Base-by-base conservation (phyloP, 495 filamentous ascomycete species). In the Penicillium argentinense region DNA sequence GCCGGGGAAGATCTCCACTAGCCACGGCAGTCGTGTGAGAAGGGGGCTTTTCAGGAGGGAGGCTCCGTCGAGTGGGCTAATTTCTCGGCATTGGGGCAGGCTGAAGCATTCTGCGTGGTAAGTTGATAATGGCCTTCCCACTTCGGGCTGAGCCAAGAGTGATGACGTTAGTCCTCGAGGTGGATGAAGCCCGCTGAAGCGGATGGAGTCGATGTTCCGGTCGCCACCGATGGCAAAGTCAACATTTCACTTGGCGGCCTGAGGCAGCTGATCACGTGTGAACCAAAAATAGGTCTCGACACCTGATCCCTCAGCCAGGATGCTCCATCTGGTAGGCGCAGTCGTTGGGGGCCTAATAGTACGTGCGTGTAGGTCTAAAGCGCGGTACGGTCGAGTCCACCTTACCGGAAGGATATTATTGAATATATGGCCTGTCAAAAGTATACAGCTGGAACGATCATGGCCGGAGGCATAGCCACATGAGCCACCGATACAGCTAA, bases 1-100 rank as follows among this genome's bases (percentile, higher is more conserved):
- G 36, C 29, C 19, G 52, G 38, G 46, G 28, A 44, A 25, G 6
- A 39, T 42, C 36, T 46, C 51, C 46, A 45, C 51, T 43, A 45
- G 38, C 48, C 9, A 30, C 25, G 26, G 24, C 17, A n/a, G 14
- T 16, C 7, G 9, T 24, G 12, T 43, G 32, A 45, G 21, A 45
- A 34, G 34, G 25, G 33, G 28, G 33, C 16, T 19, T 36, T 36
- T 22, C 17, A 18, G 17, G 11, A 36, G 16, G 2, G 33, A 19
- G 33, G 11, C 11, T 21, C 12, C 9, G 33, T 16, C 12, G 12
- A n/a, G n/a, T n/a, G n/a, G n/a, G n/a, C n/a, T n/a, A n/a, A n/a
- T n/a, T n/a, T n/a, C n/a, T n/a, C 12, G 12, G 28, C 4, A 36
- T 36, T 12, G 33, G 21, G 21, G 33, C 33, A 7, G 8, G 5